A percentile compares a stretch with the other conserved stretches of the same genome.
Evolutionary conservation across 2,329 filamentous ascomycete genomes (phyloP).

Genomic region (Chrysoporthe puriensis): DNA sequence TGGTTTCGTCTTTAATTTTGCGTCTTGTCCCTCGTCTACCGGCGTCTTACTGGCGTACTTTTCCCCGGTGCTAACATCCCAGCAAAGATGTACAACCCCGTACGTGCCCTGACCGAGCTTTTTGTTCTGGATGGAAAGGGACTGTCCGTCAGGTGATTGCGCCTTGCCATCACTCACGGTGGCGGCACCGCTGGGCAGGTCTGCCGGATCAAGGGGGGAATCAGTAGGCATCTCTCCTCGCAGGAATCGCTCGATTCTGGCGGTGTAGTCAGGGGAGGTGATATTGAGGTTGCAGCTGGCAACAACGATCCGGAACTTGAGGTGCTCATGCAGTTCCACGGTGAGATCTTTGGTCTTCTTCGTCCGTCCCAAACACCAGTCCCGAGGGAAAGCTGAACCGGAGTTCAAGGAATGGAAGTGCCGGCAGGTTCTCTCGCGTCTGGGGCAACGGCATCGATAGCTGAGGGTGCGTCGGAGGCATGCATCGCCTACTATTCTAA

Average conservation of each 20-base stretch:
- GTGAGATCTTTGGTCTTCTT: neutral
- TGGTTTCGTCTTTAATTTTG: too few species aligned
- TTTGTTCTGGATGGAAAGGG: neutral
- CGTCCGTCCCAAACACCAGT: neutral
- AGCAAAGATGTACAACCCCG: neutral
- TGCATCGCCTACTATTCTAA: too few species aligned
- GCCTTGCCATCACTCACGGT: neutral
- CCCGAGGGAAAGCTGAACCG: neutral
- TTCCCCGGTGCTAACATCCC: conserved; percentile 1
- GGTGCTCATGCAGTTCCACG: too few species aligned
- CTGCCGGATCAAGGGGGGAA: neutral
- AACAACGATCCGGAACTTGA: neutral
- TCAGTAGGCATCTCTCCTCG: neutral
- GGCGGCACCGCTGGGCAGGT: neutral
- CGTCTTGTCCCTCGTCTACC: neutral
- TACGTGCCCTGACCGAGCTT: neutral
- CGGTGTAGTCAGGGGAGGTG: neutral
- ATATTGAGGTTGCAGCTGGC: neutral
- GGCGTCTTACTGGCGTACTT: neutral
- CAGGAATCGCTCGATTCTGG: neutral
- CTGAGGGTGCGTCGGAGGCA: neutral
- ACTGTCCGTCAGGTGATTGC: neutral
- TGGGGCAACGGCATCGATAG: too few species aligned
- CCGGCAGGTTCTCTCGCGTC: too few species aligned
- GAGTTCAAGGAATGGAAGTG: neutral